A percentile compares a stretch with the other conserved stretches of the same genome.
These are phyloP conservation scores for Penicillium argentinense DNA, from an alignment of 495 filamentous ascomycete genomes.

Conservation along the genomic window DNA sequence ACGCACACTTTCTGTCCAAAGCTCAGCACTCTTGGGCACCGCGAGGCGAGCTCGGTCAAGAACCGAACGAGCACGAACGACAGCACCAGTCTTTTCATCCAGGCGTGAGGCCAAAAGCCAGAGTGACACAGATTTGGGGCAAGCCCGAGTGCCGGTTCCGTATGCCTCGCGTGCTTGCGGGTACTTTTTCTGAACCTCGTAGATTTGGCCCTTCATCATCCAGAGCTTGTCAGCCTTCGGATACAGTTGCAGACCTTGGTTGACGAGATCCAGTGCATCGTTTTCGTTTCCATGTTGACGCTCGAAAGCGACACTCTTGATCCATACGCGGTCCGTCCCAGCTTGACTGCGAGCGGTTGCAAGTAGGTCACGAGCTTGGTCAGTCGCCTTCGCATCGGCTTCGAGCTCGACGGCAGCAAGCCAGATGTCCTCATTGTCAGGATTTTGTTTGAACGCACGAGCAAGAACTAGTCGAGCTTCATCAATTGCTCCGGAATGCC, in stretches of 20 bases:
- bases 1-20: constrained; percentile 90
- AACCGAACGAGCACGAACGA: constrained; percentile 88
- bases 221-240: constrained; percentile 85
- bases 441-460: constrained; percentile 87
- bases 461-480: constrained; percentile 81
- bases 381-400: constrained; percentile 76
- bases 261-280: constrained; percentile 80
- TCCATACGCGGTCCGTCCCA: constrained; percentile 93
- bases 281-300: constrained; percentile 76
- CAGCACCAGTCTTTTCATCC: constrained; percentile 79
- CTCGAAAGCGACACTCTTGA: constrained; percentile 91
- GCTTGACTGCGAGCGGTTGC: constrained; percentile 79
- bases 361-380: constrained; percentile 78
- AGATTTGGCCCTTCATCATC: constrained; percentile 99
- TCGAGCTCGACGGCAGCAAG: constrained; percentile 93
- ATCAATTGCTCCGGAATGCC: constrained; percentile 80
- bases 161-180: constrained; percentile 91
- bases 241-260: constrained; percentile 84
- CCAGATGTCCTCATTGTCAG: constrained; percentile 96
- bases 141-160: constrained; percentile 82
- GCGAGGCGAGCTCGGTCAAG: constrained; percentile 88
- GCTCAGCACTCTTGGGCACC: constrained; percentile 76
- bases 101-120: constrained; percentile 87
- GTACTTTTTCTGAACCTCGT: constrained; percentile 72
- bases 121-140: constrained; percentile 76